Evolutionary conservation across 768 basidiomycete genomes (phyloP).

Genomic region (Leucocoprinus sp.): DNA sequence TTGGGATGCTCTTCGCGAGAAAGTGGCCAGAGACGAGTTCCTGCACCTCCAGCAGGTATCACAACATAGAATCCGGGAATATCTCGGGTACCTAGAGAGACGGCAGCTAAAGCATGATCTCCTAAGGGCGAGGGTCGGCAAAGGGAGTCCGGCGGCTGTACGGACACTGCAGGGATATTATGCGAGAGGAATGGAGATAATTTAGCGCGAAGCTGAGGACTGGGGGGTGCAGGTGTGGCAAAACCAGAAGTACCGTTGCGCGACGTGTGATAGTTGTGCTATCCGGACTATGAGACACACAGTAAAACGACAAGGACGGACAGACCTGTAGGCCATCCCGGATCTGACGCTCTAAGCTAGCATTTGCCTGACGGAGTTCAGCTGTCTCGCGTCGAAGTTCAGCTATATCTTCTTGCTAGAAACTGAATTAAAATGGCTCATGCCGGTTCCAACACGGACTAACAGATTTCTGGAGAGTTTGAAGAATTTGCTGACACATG

Average conservation of each 20-base stretch:
- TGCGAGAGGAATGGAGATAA: conserved; percentile 68
- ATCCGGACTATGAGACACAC: conserved; percentile 10
- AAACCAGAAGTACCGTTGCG: conserved; percentile 43
- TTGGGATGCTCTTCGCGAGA: conserved; percentile 82
- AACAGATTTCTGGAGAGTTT: conserved; percentile 69
- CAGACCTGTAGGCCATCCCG: conserved; percentile 59
- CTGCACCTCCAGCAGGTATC: conserved; percentile 84
- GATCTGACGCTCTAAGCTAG: conserved; percentile 68
- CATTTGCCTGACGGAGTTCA: conserved; percentile 67
- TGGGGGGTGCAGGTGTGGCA: conserved; percentile 64
- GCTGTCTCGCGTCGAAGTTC: conserved; percentile 73
- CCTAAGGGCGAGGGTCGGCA: conserved; percentile 70
- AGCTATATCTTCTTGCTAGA: conserved; percentile 60
- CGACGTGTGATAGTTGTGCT: conserved; percentile 34
- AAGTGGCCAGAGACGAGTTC: conserved; percentile 83
- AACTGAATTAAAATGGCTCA: conserved; percentile 8
- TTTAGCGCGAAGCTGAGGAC: conserved; percentile 70
- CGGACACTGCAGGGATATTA: conserved; percentile 35
- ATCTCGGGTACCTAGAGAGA: conserved; percentile 48
- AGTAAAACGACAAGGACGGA: conserved; percentile 6
- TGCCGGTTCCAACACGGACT: conserved; percentile 3
- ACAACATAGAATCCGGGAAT: conserved; percentile 87
- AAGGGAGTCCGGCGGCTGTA: conserved; percentile 25
- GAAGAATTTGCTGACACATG: conserved; percentile 77
- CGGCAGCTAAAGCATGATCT: conserved; percentile 46